Evolutionary conservation across 148 eudicot genomes (phyloP).

Genomic region (Rhododendron henanense): DNA sequence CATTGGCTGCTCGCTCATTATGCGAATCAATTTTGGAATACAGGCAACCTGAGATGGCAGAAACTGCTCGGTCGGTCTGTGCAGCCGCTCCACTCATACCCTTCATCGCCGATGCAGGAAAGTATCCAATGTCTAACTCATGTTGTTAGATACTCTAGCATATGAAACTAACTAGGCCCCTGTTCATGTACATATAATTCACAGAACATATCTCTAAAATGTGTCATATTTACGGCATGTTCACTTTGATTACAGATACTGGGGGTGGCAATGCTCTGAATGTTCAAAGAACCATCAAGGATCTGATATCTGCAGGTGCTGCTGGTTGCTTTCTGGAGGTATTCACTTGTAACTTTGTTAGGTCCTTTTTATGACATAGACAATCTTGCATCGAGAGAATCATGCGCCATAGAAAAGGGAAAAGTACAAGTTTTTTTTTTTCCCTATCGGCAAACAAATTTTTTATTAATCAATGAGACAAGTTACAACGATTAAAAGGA

Average conservation of each 20-base stretch:
- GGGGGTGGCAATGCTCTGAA: slow-evolving; percentile 42
- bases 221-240: not conserved
- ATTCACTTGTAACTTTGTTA: not conserved
- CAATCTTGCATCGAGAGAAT: not conserved
- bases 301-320: slow-evolving; percentile 41
- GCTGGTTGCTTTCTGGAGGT: slow-evolving; percentile 47
- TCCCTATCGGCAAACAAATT: too few relatives aligned
- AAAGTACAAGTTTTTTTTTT: too few relatives aligned
- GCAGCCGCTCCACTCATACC: not conserved
- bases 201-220: not conserved
- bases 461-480: too few relatives aligned
- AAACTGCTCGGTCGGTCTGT: slow-evolving; percentile 18
- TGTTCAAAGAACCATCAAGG: slow-evolving; percentile 33
- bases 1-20: not conserved
- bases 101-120: not conserved
- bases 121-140: not conserved
- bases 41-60: slow-evolving; percentile 30
- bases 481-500: too few relatives aligned
- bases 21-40: not conserved
- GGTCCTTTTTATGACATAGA: not conserved
- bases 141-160: not conserved
- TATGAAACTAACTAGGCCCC: slow-evolving; percentile 12
- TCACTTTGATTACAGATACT: slow-evolving; percentile 26
- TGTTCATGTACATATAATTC: not conserved
- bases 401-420: not conserved